Evolutionary conservation across 495 filamentous ascomycete genomes (phyloP).

Genomic region (Aspergillus heteromorphus): DNA sequence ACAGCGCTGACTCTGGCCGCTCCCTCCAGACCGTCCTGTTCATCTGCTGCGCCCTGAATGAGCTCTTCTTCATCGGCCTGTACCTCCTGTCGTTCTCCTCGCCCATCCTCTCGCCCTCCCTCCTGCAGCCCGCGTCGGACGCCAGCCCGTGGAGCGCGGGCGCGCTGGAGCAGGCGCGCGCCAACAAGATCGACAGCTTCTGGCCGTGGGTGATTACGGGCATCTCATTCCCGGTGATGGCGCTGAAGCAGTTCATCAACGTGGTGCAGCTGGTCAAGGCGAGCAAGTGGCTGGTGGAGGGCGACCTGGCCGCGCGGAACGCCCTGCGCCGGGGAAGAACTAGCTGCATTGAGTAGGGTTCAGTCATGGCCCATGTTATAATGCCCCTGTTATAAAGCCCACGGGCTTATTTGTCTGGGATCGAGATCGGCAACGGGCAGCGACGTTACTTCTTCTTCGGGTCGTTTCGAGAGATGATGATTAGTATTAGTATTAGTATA

Average conservation of each 20-base stretch:
- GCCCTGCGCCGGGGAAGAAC: slow-evolving; percentile 21
- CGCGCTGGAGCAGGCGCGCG: slow-evolving; percentile 84
- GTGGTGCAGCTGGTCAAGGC: slow-evolving; percentile 93
- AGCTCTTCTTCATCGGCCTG: slow-evolving; percentile 93
- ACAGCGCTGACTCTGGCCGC: too few species aligned
- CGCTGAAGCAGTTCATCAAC: slow-evolving; percentile 88
- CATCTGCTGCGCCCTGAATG: slow-evolving; percentile 82
- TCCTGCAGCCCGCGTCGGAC: slow-evolving; percentile 62
- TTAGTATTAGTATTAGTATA: neutral
- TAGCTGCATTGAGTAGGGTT: slow-evolving; percentile 2
- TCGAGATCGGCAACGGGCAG: too few species aligned
- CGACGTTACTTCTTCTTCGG: too few species aligned
- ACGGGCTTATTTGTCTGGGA: too few species aligned
- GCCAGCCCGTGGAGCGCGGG: slow-evolving; percentile 81
- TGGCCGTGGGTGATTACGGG: slow-evolving; percentile 84
- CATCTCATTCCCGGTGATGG: slow-evolving; percentile 82
- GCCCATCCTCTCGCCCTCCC: slow-evolving; percentile 75
- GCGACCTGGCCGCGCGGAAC: slow-evolving; percentile 51
- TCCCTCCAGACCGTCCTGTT: slow-evolving; percentile 93
- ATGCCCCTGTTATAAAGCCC: slow-evolving; percentile 1
- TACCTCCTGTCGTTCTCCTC: slow-evolving; percentile 97
- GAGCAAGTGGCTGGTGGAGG: slow-evolving; percentile 85
- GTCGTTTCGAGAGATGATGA: neutral
- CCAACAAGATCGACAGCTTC: slow-evolving; percentile 85
- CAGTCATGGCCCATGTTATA: neutral